These are phyloP conservation scores for Triangularia verruculosa DNA, from an alignment of 2,329 filamentous ascomycete species.

Conservation along the genomic window DNA sequence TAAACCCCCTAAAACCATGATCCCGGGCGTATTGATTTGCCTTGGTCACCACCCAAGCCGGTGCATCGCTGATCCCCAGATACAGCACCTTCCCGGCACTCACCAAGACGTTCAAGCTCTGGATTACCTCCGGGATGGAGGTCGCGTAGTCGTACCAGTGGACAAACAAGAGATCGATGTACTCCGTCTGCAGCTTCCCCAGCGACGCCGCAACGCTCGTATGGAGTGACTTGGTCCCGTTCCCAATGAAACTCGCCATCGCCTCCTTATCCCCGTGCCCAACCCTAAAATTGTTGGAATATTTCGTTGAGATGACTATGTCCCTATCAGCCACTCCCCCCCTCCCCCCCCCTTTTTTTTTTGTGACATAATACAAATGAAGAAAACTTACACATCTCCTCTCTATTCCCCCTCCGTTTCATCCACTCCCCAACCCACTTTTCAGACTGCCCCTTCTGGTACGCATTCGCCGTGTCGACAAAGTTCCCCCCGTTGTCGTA, in stretches of 20 bases:
- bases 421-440: conserved; percentile 72
- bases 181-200: conserved; percentile 44
- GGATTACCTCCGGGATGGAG: conserved; percentile 43
- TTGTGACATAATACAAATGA: neutral
- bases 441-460: conserved; percentile 60
- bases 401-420: conserved; percentile 59
- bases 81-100: conserved; percentile 42
- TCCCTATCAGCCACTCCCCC: no score
- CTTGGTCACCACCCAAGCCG: conserved; percentile 64
- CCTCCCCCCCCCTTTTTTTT: no score
- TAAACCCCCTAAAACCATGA: conserved; percentile 68
- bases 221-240: conserved; percentile 41
- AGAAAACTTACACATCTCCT: conserved; percentile 56
- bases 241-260: conserved; percentile 42
- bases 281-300: conserved; percentile 54
- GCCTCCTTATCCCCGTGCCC: conserved; percentile 37
- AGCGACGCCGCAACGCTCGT: conserved; percentile 43
- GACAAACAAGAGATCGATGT: conserved; percentile 45
- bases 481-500: conserved; percentile 58
- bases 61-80: conserved; percentile 51
- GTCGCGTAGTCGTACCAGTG: conserved; percentile 46
- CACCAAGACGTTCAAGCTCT: conserved; percentile 41
- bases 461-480: conserved; percentile 62
- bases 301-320: conserved; percentile 62
- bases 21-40: conserved; percentile 49